These are phyloP conservation scores for Fistulina hepatica DNA, from an alignment of 1,284 basidiomycete genomes.

Conservation along the genomic window DNA sequence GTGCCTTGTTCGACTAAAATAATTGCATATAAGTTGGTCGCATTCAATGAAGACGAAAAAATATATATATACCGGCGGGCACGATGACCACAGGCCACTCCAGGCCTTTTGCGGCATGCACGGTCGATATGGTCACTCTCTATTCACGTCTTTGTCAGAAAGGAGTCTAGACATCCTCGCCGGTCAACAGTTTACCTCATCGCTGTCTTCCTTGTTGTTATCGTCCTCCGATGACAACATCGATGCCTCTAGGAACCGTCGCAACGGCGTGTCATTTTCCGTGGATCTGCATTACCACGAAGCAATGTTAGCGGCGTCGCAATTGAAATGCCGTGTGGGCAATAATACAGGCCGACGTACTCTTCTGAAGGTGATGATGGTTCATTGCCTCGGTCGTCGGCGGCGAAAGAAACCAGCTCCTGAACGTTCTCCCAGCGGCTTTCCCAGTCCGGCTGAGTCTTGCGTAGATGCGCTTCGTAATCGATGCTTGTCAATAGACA, in stretches of 20 bases:
- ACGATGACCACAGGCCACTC: constrained; percentile 87
- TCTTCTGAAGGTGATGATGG: too few species aligned
- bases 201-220: constrained; percentile 45
- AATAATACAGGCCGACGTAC: too few species aligned
- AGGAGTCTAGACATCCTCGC: constrained; percentile 8
- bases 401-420: constrained; percentile 69
- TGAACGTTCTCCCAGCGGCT: constrained; percentile 80
- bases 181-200: constrained; percentile 31
- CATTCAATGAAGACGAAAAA: not conserved
- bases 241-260: constrained; percentile 75
- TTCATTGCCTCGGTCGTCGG: constrained; percentile 28
- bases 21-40: constrained; percentile 2
- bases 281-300: too few species aligned
- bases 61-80: constrained; percentile 43
- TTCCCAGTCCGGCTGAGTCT: constrained; percentile 64
- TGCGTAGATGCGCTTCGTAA: constrained; percentile 64
- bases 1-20: constrained; percentile 60
- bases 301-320: too few species aligned
- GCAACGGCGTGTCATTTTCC: constrained; percentile 61
- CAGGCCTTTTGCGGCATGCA: constrained; percentile 85
- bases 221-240: constrained; percentile 80
- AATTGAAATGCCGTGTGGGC: too few species aligned
- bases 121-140: constrained; percentile 84
- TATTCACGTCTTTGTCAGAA: constrained; percentile 18
- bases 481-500: constrained; percentile 48